Base-by-base conservation (phyloP, 2,329 filamentous ascomycete genomes). In the Cytospora paraplurivora region DNA sequence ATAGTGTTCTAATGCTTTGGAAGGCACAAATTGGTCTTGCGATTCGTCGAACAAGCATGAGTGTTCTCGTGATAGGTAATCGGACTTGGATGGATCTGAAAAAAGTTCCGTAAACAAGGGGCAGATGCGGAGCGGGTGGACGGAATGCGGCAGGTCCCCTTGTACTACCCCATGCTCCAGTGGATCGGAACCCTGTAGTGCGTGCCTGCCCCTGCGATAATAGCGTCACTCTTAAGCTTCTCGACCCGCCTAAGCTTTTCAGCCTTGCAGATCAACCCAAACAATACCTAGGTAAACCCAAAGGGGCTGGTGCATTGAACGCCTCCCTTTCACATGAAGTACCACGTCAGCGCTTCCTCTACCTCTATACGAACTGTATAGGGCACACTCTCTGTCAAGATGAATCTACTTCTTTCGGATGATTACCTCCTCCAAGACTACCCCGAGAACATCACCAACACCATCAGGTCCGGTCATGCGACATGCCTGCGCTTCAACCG, bases 371-470 rank as follows among this genome's bases (percentile, higher is more conserved):
- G 62, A 27, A 56, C 10, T 10, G 19, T 55, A 33, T 13, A 51
- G 50, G 64, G 64, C 55, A 50, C 13, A 19, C 15, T 5, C n/a
- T 33, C 50, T n/a, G 33, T 15, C 37, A 59, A 64, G 62, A 87
- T 87, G 85, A 87, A 87, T 69, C 74, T 87, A 10, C 74, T 87
- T 21, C 78, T 87, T 6, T 86, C 84, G 47, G 85, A 87, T 74
- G 85, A 87, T 68, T 86, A 85, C 72, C 81, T 88, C 41, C 80
- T 87, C 17, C 86, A 88, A 77, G 93, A 97, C 78, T 96, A 95
- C 74, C 93, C 94, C 60, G 93, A 97, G 73, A 88, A 91, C 66
- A 89, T 97, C 69, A 93, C 91, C 38, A 92, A 92, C 73, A 93
- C 90, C 63, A 89, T 99, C 68, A 90, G 94, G 57, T 87, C 83